These are phyloP conservation scores for Fusarium mangiferae DNA, from an alignment of 2,329 filamentous ascomycete genomes.

Conservation along the genomic window DNA sequence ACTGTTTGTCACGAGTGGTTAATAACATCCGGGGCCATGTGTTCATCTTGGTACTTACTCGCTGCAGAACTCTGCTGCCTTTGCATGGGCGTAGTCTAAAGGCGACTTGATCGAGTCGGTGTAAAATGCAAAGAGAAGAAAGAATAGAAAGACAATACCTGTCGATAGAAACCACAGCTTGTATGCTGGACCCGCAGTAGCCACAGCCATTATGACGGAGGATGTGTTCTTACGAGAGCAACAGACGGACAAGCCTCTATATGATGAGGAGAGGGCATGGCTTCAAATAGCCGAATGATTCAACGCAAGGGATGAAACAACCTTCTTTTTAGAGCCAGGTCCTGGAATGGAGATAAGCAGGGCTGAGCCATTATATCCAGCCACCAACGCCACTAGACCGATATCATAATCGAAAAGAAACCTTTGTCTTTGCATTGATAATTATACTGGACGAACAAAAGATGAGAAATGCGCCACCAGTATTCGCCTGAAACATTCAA, in stretches of 20 bases:
- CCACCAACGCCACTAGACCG: not conserved
- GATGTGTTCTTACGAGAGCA: fast-evolving
- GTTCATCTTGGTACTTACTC: not conserved
- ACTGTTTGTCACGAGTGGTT: not conserved
- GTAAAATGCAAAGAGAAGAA: not conserved
- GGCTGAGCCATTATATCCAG: not conserved
- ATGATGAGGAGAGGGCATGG: not conserved
- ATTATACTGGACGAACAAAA: fast-evolving
- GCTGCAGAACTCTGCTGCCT: not conserved
- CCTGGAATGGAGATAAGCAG: not conserved
- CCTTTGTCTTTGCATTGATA: not conserved
- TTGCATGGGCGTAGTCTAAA: not conserved
- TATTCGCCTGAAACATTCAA: not conserved
- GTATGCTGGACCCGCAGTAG: not conserved
- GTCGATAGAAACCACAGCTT: not conserved
- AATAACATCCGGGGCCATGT: fast-evolving
- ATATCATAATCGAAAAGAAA: too few species aligned
- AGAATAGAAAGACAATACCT: not conserved
- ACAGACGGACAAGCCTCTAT: not conserved
- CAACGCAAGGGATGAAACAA: not conserved
- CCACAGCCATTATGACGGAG: not conserved
- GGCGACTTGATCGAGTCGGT: not conserved
- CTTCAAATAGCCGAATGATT: not conserved
- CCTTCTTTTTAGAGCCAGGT: not conserved
- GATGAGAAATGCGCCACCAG: not conserved